A percentile compares a stretch with the other conserved stretches of the same genome.
phyloP scores from a whole-genome alignment of 495 filamentous ascomycete species.

The Staphylotrichum longicolle region DNA sequence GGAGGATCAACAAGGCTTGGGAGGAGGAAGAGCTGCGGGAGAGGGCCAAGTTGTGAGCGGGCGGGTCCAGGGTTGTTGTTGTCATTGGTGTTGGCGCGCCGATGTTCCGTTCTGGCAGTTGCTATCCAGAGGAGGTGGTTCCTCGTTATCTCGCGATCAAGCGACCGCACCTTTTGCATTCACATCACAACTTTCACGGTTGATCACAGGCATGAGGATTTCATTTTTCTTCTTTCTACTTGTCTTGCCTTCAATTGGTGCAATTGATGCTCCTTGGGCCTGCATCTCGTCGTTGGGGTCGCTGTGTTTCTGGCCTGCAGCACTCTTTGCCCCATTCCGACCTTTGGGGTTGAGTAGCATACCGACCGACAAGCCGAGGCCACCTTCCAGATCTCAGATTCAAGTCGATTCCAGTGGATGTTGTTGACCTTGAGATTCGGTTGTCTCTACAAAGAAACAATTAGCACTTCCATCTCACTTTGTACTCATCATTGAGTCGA shows the following conservation, averaged over 20 bases:
- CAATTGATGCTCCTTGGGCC: too few species aligned
- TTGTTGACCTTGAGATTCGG: too few species aligned
- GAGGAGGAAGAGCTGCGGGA: constrained; percentile 60
- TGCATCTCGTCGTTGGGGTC: too few species aligned
- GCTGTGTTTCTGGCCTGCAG: too few species aligned
- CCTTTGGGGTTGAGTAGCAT: too few species aligned
- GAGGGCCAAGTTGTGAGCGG: constrained; percentile 63
- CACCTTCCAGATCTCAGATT: too few species aligned
- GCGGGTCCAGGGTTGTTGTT: neutral
- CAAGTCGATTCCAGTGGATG: too few species aligned
- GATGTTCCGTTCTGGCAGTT: neutral
- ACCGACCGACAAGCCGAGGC: too few species aligned
- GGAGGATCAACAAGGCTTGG: constrained; percentile 66
- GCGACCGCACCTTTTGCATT: constrained; percentile 1
- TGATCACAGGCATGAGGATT: neutral
- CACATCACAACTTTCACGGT: neutral
- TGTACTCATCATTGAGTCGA: too few species aligned
- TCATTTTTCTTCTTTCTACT: neutral
- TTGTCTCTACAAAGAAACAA: too few species aligned
- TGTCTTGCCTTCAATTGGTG: neutral
- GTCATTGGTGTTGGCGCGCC: neutral
- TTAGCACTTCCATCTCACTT: neutral
- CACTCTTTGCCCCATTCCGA: too few species aligned
- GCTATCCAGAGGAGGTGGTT: neutral
- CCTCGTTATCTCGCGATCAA: neutral